A percentile compares a stretch with the other conserved stretches of the same genome.
phyloP scores from a whole-genome alignment of 805 yeast species.

The Blastobotrys parvus region DNA sequence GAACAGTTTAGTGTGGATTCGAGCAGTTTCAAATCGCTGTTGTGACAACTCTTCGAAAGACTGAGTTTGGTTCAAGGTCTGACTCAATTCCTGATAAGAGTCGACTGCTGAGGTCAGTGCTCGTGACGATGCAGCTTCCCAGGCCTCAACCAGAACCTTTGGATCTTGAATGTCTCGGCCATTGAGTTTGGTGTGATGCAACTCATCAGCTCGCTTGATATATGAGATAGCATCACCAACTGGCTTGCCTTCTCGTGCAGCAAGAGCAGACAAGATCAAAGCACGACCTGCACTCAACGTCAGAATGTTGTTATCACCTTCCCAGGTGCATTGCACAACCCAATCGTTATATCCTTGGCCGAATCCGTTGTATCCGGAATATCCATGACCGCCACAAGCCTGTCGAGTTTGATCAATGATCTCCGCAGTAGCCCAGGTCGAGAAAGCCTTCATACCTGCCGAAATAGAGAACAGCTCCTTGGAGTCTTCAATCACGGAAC shows the following conservation, averaged over 20 bases:
- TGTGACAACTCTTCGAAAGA: slow-evolving; percentile 35
- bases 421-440: slow-evolving; percentile 77
- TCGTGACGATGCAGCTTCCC: slow-evolving; percentile 30
- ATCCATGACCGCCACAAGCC: slow-evolving; percentile 94
- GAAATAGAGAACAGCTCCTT: slow-evolving; percentile 77
- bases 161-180: slow-evolving; percentile 21
- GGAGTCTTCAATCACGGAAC: slow-evolving; percentile 44
- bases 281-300: slow-evolving; percentile 81
- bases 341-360: slow-evolving; percentile 85
- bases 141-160: slow-evolving; percentile 23
- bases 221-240: slow-evolving; percentile 41
- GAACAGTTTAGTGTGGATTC: slow-evolving; percentile 31
- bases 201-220: slow-evolving; percentile 22
- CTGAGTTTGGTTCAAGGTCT: slow-evolving; percentile 17
- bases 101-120: slow-evolving; percentile 27
- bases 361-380: slow-evolving; percentile 81
- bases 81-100: slow-evolving; percentile 16
- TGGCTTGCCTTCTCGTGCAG: slow-evolving; percentile 34
- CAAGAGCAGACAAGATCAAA: slow-evolving; percentile 42
- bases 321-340: slow-evolving; percentile 99
- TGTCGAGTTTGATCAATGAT: slow-evolving; percentile 85
- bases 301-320: slow-evolving; percentile 86
- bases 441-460: slow-evolving; percentile 80
- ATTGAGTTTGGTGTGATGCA: slow-evolving; percentile 9
- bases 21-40: slow-evolving; percentile 33